A percentile compares a stretch with the other conserved stretches of the same genome.
Evolutionary conservation across 2,329 filamentous ascomycete genomes (phyloP).

Genomic region (Venturia oleaginea): DNA sequence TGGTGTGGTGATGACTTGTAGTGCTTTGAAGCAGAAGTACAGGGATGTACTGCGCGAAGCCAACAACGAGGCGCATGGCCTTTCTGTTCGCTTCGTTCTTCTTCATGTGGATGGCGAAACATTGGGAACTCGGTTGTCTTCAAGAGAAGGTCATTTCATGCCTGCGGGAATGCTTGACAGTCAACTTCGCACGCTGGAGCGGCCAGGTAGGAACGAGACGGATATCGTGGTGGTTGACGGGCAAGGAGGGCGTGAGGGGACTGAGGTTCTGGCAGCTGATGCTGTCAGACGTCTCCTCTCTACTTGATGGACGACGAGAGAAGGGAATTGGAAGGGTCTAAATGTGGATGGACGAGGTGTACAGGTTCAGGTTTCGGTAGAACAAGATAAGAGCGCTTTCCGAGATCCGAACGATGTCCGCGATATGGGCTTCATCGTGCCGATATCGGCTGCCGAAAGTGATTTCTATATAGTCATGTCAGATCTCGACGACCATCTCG

Average conservation of each 20-base stretch:
- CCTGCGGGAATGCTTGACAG: background rate
- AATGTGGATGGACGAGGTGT: too few relatives aligned
- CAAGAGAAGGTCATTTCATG: background rate
- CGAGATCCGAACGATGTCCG: too few relatives aligned
- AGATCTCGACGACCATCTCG: background rate
- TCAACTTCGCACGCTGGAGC: background rate
- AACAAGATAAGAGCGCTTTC: too few relatives aligned
- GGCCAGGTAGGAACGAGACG: background rate
- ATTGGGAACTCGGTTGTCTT: background rate
- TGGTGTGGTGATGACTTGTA: background rate
- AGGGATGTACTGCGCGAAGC: background rate
- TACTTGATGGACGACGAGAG: background rate
- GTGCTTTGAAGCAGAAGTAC: slow-evolving; percentile 2
- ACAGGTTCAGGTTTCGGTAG: too few relatives aligned
- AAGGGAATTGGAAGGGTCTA: too few relatives aligned
- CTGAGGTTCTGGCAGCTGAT: background rate
- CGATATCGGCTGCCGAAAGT: background rate
- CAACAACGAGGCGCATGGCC: background rate
- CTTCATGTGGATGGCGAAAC: background rate
- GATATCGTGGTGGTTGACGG: background rate
- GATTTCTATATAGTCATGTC: background rate
- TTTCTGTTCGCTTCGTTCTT: background rate
- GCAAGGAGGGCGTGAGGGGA: background rate
- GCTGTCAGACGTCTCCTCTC: background rate
- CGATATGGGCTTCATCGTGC: background rate